Evolutionary conservation across 2,329 filamentous ascomycete species (phyloP), one percentile per base, ranked within the genome.

Genomic region (Colletotrichum chrysophilum): DNA sequence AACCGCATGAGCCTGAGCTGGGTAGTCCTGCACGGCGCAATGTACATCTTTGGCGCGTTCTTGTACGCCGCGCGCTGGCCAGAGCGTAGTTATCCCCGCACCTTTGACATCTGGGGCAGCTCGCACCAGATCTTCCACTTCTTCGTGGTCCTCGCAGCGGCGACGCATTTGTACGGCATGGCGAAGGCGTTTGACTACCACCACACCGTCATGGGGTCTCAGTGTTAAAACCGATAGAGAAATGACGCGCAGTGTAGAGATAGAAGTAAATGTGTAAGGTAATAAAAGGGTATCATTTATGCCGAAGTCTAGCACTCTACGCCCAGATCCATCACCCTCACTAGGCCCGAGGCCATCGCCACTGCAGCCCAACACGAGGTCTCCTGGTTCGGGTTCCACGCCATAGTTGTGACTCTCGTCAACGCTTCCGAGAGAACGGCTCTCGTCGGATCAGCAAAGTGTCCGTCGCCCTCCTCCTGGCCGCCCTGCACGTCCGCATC

Each of bases 81-180:
- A 0, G 97, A 99, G 86, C 90, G 95, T 75, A 91, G 90, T 80
- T 90, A 87, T 60, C 97, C 96, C 0, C 95, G 95, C 2, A 88
- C 84, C 9, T 98, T 96, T 81, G 97, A 99, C 85, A 94, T 98
- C 67, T 94, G 94, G 91, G 96, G 97, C 48, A 96, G 93, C 82
- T 98, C 95, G 24, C 97, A 99, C 85, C 97, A 99, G 86, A 94
- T 99, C 78, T 99, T 99, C 84, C 97, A 99, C 86, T 87, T 98
- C 52, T 90, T 97, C 78, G 96, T 99, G 32, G 88, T 98, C 18
- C 84, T 96, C 76, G 97, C 97, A 1, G 96, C 95, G 0, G 90
- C 91, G 2, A 91, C 94, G 28, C 97, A 99, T 87, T 87, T 98
- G 75, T 93, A 92, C 68, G 96, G 95, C 65, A 89, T 98, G 85